Base-by-base conservation (phyloP, 768 basidiomycete species). In the Boletus reticuloceps region DNA sequence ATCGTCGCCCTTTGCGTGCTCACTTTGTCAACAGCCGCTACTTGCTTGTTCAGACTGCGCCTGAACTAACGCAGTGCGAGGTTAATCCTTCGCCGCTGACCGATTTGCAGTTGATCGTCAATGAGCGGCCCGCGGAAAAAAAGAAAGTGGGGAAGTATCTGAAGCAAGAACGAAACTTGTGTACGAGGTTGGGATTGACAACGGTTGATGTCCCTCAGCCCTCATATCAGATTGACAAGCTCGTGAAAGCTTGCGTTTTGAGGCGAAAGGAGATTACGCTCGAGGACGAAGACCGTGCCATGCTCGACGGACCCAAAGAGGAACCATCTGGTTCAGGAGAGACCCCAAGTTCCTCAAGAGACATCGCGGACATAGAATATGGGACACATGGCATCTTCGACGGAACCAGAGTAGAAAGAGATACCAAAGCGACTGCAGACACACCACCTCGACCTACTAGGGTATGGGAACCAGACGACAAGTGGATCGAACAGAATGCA, bases 171-270 rank as follows among this genome's bases (percentile, higher is more conserved):
- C 81, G 79, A 1, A 25, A 13, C 2, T 11, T 45, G 4, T 31
- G 22, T 10, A 56, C 59, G 13, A 41, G 6, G 5, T 27, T 48
- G 2, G 13, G 41, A 39, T 38, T 40, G n/a, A 71, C 68, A 31
- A 42, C 50, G 1, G 74, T 88, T 36, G 67, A 74, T 50, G 81
- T 89, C 44, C 86, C 87, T 0, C 78, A 84, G 55, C 83, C 84
- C 1, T 73, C 78, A 2, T 75, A 78, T 69, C 80, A 82, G 50
- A 71, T 89, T 29, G 75, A 79, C 53, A 72, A 67, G 47, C 70
- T 87, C 9, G 68, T 86, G 36, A 56, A 64, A 5, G 75, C 69
- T 17, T 72, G 81, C 39, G 55, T 69, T 44, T 55, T 57, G 17
- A 81, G 81, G 55, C 70, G 67, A 38, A 43, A 73, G 11, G 78